Percentiles rank a stretch among this genome's conserved stretches.
Evolutionary conservation across 78 protist species (phyloP).

Genomic region (Chrysochromulina parva): DNA sequence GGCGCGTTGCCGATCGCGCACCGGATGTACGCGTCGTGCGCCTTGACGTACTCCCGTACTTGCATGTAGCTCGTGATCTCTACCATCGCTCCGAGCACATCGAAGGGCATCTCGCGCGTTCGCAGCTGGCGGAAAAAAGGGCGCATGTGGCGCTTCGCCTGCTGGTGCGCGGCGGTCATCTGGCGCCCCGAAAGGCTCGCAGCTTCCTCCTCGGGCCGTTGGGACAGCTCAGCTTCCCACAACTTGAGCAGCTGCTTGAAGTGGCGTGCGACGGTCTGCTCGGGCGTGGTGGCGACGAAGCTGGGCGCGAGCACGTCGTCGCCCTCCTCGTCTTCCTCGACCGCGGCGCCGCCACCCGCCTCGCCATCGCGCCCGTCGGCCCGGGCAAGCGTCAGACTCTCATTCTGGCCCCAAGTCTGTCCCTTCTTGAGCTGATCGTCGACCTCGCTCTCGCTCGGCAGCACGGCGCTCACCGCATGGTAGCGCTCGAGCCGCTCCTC

Average conservation of each 20-base stretch:
- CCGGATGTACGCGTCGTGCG: slow-evolving; percentile 76
- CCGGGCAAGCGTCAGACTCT: background rate
- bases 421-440: background rate
- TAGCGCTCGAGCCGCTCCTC: background rate
- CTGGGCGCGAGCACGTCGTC: background rate
- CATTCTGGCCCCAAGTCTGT: background rate
- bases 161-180: background rate
- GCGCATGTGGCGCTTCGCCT: slow-evolving; percentile 54
- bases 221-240: slow-evolving; percentile 30
- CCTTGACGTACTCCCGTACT: background rate
- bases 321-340: background rate
- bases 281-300: background rate
- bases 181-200: background rate
- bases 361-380: background rate
- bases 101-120: background rate
- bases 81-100: background rate
- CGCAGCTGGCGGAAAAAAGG: slow-evolving; percentile 64
- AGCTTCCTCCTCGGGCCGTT: background rate
- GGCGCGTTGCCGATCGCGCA: slow-evolving; percentile 94
- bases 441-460: background rate
- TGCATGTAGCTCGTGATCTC: background rate
- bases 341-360: background rate
- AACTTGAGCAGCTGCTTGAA: background rate
- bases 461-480: background rate
- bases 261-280: background rate